Percentiles rank a stretch among this genome's conserved stretches.
Evolutionary conservation across 129 eudicot genomes (phyloP).

Genomic region (Heracleum sosnowskyi): DNA sequence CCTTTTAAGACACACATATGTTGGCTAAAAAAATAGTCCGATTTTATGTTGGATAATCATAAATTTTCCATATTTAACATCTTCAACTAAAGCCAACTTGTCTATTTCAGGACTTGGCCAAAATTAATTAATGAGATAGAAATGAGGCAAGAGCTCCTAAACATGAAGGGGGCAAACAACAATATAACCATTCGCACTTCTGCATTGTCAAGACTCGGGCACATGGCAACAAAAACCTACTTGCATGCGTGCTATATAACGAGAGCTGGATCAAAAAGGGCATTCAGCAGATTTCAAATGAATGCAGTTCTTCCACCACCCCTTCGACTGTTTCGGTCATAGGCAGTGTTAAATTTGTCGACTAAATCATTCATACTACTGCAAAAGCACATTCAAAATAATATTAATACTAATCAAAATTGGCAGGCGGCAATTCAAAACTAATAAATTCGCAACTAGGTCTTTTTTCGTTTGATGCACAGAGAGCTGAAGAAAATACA

Average conservation of each 20-base stretch:
- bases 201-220: not conserved
- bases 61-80: not conserved
- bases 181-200: not conserved
- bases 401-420: not conserved
- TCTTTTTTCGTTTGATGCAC: not conserved
- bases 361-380: constrained; percentile 92
- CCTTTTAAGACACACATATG: not conserved
- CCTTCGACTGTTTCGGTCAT: constrained; percentile 72
- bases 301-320: constrained; percentile 96
- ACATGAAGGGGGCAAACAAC: not conserved
- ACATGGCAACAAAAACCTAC: not conserved
- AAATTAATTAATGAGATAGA: not conserved
- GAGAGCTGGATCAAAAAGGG: constrained; percentile 4
- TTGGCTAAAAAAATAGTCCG: not conserved
- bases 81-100: not conserved
- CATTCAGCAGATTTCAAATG: constrained; percentile 30
- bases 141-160: not conserved
- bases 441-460: not conserved
- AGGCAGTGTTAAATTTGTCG: constrained; percentile 83
- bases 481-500: not conserved
- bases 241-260: not conserved
- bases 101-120: not conserved
- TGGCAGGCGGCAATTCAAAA: not conserved
- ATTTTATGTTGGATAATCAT: not conserved
- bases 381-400: constrained; percentile 8